These are phyloP conservation scores for Kalanchoe fedtschenkoi DNA, from an alignment of 164 flowering plant genomes.

Conservation along the genomic window DNA sequence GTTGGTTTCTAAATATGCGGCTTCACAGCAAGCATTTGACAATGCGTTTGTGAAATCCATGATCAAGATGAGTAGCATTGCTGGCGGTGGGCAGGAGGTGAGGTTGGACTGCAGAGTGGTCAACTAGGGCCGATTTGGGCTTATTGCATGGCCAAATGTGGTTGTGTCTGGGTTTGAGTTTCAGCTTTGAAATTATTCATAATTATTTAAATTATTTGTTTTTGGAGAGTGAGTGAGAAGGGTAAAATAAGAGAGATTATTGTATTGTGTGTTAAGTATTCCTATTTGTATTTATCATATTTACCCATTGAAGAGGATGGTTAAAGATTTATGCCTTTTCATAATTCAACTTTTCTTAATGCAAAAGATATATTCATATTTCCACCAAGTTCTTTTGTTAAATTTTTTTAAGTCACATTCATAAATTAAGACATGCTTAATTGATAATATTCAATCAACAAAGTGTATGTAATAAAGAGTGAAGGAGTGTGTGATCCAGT, in stretches of 20 bases:
- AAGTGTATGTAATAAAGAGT: no score
- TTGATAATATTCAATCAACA: no score
- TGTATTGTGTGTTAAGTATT: neutral
- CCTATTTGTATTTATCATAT: neutral
- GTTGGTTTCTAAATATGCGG: slow-evolving; percentile 45
- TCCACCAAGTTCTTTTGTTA: no score
- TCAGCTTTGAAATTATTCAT: neutral
- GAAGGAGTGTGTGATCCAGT: no score
- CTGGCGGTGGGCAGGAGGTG: slow-evolving; percentile 46
- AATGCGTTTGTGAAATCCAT: slow-evolving; percentile 68
- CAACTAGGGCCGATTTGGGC: slow-evolving; percentile 10
- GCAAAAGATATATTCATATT: no score
- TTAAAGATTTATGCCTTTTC: no score
- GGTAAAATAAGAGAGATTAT: neutral
- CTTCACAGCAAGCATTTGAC: slow-evolving; percentile 33
- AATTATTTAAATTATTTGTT: neutral
- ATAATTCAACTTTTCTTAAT: no score
- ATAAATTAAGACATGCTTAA: no score
- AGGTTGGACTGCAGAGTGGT: slow-evolving; percentile 52
- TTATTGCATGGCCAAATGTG: neutral
- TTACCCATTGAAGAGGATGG: neutral
- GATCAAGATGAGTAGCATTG: slow-evolving; percentile 77
- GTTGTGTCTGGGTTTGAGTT: neutral
- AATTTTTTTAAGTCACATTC: no score
- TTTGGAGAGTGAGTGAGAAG: neutral